Percentiles rank a stretch among this genome's conserved stretches.
These are phyloP conservation scores for Aethionema arabicum DNA, from an alignment of 345 rosid species.

Conservation along the genomic window DNA sequence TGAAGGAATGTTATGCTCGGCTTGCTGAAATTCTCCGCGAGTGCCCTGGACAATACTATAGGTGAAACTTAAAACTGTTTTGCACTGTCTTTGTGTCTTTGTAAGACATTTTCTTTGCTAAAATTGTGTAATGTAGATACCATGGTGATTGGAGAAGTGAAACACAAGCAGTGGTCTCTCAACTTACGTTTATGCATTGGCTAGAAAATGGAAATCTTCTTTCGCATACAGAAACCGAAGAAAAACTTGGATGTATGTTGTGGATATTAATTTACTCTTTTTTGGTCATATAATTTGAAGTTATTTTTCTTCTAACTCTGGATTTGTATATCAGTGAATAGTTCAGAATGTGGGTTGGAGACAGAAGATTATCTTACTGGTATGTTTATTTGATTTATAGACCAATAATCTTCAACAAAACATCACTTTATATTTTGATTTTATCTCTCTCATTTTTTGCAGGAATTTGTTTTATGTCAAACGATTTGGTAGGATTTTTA, in stretches of 20 bases:
- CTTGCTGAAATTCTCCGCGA: conserved; percentile 57
- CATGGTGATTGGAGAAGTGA: conserved; percentile 96
- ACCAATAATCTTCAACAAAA: not conserved
- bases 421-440: not conserved
- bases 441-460: conserved; percentile 28
- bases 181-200: conserved; percentile 91
- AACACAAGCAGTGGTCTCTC: conserved; percentile 81
- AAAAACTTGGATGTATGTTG: conserved; percentile 78
- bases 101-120: not conserved
- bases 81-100: not conserved
- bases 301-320: conserved; percentile 2
- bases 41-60: conserved; percentile 77
- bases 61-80: conserved; percentile 38
- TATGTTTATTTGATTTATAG: conserved; percentile 35
- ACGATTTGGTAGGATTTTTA: conserved; percentile 72
- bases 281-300: not conserved
- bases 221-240: conserved; percentile 66
- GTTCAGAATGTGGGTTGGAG: conserved; percentile 68
- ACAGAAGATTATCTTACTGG: conserved; percentile 91
- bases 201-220: conserved; percentile 81
- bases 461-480: conserved; percentile 95
- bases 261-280: conserved; percentile 12
- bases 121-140: conserved; percentile 51
- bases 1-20: conserved; percentile 56
- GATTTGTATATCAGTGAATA: conserved; percentile 53